Base-by-base conservation (phyloP, 257 asterid genomes). In the Fraxinus quadrangulata region DNA sequence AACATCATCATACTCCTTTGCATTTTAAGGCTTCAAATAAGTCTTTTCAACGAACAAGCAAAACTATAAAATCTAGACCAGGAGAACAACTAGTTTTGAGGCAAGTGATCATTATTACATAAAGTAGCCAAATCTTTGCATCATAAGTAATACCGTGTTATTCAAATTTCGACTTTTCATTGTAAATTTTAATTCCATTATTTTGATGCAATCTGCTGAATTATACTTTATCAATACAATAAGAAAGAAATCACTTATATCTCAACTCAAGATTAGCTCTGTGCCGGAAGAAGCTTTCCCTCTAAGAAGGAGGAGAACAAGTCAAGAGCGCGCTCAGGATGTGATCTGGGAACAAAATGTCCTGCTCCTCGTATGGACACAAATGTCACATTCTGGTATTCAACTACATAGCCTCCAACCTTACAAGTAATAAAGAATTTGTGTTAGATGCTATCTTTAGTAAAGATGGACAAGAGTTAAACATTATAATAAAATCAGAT, bases 401-500 rank as follows among this genome's bases (percentile, higher is more conserved):
- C 93, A 28, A 87, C 95, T 14, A 61, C 90, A 26, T 84, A 90
- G 6, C 94, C 94, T 76, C 92, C 92, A 70, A 91, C 94, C 96
- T 88, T 78, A 11, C 4, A 51, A 66, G n/a, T 21, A 3, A 67
- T 14, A 37, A 4, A 68, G 0, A 49, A 6, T 9, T 37, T 5
- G 61, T 10, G 37, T 74, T 67, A 74, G 37, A 7, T 1, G 6
- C 11, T 49, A 34, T 30, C 30, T 2, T 56, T 3, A 33, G 31
- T 23, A 65, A 0, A 61, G 45, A 17, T 1, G 66, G 36, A 37
- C 80, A 36, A 1, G 49, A 78, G 19, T 17, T 40, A 26, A 16
- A 26, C 37, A 17, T 42, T 6, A 21, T 0, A 23, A 23, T 63
- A 36, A 14, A 39, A 51, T 51, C 26, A 16, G 37, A 16, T 71